Evolutionary conservation across 495 filamentous ascomycete species (phyloP), one percentile per base, ranked within the genome.

Genomic region (Pyrenula massariospora): DNA sequence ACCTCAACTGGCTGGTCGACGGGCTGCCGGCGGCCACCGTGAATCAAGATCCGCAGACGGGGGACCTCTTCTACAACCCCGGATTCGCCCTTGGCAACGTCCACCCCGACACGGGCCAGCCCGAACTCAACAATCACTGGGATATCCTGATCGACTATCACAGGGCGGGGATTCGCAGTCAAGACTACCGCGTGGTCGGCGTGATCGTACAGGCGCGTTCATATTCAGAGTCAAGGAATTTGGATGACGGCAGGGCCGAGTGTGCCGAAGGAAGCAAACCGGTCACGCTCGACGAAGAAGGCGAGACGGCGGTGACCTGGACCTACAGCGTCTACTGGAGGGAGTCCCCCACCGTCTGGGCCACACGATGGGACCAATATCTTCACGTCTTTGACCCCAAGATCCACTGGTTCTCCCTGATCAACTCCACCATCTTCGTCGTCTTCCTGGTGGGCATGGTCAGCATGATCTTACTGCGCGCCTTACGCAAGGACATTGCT

Each of bases 301-400:
- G 65, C 0, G 78, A 85, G 10, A 92, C 86, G 1, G 59, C 75
- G 5, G 90, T 96, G 25, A 81, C 80, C 0, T 98, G 87, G 76
- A 95, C 90, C 0, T 98, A 98, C 67, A 87, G 84, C 64, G 88
- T 97, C 12, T 86, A 81, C 66, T 98, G 93, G 93, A 74, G 72
- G 24, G 77, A 78, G 48, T 94, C 88, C 1, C 54, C 72, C 0
- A 96, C 91, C 1, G 85, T 84, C 0, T 98, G 94, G 87, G 93
- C 93, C 25, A 97, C 94, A 19, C 79, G 93, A 57, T 96, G 92
- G 92, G 93, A 98, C 73, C 95, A 93, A 68, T 98, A 96, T 65
- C 77, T 97, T 23, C 90, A 96, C 63, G 91, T 97, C 21, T 90
- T 87, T 60, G 89, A 96, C 70, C 91, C 93, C 48, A 89, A 88